phyloP scores from a whole-genome alignment of 306 rosid genomes.

The Pachyrhizus erosus region DNA sequence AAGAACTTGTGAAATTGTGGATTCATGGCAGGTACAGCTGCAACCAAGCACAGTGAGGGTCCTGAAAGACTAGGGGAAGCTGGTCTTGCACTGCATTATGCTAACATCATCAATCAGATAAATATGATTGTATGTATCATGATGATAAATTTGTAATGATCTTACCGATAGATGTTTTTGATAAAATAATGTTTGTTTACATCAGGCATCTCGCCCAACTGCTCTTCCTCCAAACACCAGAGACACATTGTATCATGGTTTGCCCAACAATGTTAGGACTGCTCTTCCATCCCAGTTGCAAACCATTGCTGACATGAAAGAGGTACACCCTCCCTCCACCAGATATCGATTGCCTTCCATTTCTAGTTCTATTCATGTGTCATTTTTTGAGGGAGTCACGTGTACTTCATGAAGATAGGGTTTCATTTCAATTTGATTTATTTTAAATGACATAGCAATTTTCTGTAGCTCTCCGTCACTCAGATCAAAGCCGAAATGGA shows the following conservation, averaged over 20 bases:
- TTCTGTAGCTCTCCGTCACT: constrained; percentile 65
- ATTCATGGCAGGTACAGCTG: constrained; percentile 52
- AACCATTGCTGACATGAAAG: constrained; percentile 55
- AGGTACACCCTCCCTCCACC: constrained; percentile 55
- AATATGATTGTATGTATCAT: constrained; percentile 64
- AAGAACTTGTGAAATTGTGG: constrained; percentile 36
- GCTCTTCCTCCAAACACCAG: constrained; percentile 80
- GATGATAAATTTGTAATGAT: constrained; percentile 31
- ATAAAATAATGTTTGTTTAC: constrained; percentile 7
- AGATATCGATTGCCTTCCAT: constrained; percentile 9
- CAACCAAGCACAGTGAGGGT: constrained; percentile 43
- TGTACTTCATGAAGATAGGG: constrained; percentile 6
- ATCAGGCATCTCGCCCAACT: constrained; percentile 84
- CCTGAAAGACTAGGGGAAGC: constrained; percentile 78
- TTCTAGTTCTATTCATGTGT: constrained; percentile 20
- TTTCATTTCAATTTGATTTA: constrained; percentile 24
- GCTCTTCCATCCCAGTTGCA: constrained; percentile 76
- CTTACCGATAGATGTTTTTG: constrained; percentile 20
- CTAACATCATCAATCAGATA: constrained; percentile 82
- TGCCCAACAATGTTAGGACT: constrained; percentile 73
- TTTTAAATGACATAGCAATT: constrained; percentile 34
- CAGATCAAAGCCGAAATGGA: constrained; percentile 79
- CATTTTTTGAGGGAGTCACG: constrained; percentile 2
- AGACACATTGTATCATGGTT: constrained; percentile 79
- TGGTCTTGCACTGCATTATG: constrained; percentile 97